phyloP scores from a whole-genome alignment of 179 eudicot species.

The Silene coronaria region DNA sequence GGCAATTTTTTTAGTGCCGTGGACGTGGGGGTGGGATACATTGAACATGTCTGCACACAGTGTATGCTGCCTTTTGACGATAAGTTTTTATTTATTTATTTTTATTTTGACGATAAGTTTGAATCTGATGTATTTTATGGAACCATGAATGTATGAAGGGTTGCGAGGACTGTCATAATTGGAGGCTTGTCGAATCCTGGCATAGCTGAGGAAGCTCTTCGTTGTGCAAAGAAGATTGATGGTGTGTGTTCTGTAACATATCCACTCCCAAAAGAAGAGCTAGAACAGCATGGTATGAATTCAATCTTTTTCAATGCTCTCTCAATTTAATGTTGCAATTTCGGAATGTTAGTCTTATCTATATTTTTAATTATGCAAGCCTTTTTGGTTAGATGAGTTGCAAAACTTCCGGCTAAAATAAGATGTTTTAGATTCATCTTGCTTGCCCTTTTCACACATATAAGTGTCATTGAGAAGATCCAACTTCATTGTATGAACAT shows the following conservation, averaged over 20 bases:
- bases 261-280: slow-evolving; percentile 79
- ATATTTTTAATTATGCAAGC: not conserved
- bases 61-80: not conserved
- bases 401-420: too few relatives aligned
- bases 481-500: not conserved
- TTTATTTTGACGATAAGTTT: not conserved
- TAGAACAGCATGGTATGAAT: slow-evolving; percentile 58
- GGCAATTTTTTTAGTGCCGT: not conserved
- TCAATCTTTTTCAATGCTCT: not conserved
- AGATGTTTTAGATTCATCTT: not conserved
- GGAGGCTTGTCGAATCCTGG: slow-evolving; percentile 63
- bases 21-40: not conserved
- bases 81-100: too few relatives aligned
- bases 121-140: slow-evolving; percentile 5
- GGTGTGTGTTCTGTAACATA: slow-evolving; percentile 59
- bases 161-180: slow-evolving; percentile 83
- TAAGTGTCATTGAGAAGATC: not conserved
- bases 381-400: not conserved
- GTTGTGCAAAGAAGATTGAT: slow-evolving; percentile 60
- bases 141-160: slow-evolving; percentile 38
- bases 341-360: not conserved
- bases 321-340: not conserved
- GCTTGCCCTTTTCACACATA: not conserved
- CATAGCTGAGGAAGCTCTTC: slow-evolving; percentile 68
- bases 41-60: not conserved